Conservation (phyloP, 1,139 yeast genomes). For the Pichia sp. region DNA sequence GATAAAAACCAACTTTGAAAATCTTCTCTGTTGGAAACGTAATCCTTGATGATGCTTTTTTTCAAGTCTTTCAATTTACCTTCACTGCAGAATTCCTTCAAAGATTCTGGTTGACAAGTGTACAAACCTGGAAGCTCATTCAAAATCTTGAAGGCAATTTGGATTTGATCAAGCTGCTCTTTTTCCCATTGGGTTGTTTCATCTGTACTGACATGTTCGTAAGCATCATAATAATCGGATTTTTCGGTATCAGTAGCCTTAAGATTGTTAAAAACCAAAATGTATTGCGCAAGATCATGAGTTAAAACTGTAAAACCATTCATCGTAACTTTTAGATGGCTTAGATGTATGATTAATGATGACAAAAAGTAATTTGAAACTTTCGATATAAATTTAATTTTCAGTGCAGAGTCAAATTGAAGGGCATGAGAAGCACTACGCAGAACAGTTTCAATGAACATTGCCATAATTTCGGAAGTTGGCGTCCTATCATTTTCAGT, state of each 20-base stretch:
- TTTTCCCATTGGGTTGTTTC: conserved; percentile 9
- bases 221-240: neutral
- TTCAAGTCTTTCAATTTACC: conserved; percentile 71
- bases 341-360: conserved; percentile 64
- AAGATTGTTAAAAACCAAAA: conserved; percentile 54
- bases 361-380: conserved; percentile 59
- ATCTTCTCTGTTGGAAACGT: conserved; percentile 17
- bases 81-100: conserved; percentile 75
- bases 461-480: conserved; percentile 60
- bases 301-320: conserved; percentile 84
- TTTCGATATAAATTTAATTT: conserved; percentile 29
- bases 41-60: conserved; percentile 38
- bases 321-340: conserved; percentile 68
- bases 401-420: conserved; percentile 20
- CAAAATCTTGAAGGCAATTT: conserved; percentile 65
- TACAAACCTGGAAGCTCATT: conserved; percentile 82
- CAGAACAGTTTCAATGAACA: conserved; percentile 31
- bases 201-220: neutral
- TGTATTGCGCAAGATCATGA: conserved; percentile 76
- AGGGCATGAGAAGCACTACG: conserved; percentile 15
- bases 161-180: conserved; percentile 32
- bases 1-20: conserved; percentile 20
- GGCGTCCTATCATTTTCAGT: conserved; percentile 54
- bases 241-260: conserved; percentile 33
- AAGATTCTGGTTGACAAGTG: conserved; percentile 70